phyloP scores from a whole-genome alignment of 148 eudicot genomes.

The Agrostemma githago region DNA sequence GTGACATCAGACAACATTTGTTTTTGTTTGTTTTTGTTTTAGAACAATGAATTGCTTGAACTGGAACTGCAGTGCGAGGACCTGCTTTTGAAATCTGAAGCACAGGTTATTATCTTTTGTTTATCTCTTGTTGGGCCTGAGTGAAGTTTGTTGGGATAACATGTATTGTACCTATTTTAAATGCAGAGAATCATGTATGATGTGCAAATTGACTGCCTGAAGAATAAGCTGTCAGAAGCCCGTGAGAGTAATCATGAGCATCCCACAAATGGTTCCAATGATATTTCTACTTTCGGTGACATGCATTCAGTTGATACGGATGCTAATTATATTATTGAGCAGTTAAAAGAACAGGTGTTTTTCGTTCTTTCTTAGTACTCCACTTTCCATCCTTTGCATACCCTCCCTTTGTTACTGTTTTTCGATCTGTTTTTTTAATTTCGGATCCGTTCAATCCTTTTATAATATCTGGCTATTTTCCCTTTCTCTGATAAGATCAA shows the following conservation, averaged over 20 bases:
- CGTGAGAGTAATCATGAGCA: slow-evolving; percentile 18
- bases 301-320: slow-evolving; percentile 42
- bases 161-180: neutral
- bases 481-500: slow-evolving; percentile 39
- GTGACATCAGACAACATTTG: slow-evolving; percentile 23
- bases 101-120: slow-evolving; percentile 46
- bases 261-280: slow-evolving; percentile 16
- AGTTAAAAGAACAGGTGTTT: slow-evolving; percentile 73
- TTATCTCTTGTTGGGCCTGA: neutral
- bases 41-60: slow-evolving; percentile 48
- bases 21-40: slow-evolving; percentile 8
- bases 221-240: slow-evolving; percentile 51
- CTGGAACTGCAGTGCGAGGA: slow-evolving; percentile 67
- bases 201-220: slow-evolving; percentile 61
- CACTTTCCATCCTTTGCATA: slow-evolving; percentile 11
- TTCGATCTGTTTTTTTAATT: neutral
- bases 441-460: slow-evolving; percentile 11
- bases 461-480: neutral
- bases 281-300: slow-evolving; percentile 19
- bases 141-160: slow-evolving; percentile 7
- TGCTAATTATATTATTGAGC: slow-evolving; percentile 54
- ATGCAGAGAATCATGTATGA: slow-evolving; percentile 61
- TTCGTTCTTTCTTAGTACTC: neutral
- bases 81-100: slow-evolving; percentile 56
- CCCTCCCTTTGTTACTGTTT: neutral